Evolutionary conservation across 192 early-diverging fungal genomes (phyloP), one percentile per base, ranked within the genome.

Genomic region (Coemansia sp.): DNA sequence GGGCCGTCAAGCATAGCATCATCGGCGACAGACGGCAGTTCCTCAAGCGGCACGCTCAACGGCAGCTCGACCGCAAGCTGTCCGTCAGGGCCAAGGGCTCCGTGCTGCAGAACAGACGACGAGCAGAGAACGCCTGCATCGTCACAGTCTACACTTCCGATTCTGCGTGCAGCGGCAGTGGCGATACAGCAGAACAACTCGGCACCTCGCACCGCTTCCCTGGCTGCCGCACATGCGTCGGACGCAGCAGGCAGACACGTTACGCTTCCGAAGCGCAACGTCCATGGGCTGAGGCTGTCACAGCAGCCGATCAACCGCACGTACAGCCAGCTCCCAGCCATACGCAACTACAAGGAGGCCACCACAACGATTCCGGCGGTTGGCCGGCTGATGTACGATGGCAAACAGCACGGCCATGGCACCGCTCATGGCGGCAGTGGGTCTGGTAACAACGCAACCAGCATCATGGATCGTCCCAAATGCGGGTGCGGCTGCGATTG

Each of bases 401-500:
- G 20, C n/a, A 19, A 2, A 16, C 32, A 37, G 11, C 7, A 22
- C 42, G 14, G 13, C 42, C 38, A 56, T 14, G 5, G 20, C 64
- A 10, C 5, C 41, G n/a, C 32, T n/a, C 19, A 5, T 7, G 4
- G 4, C 2, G 9, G 25, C 14, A 16, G 13, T n/a, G 25, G 25
- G 1, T 25, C 25, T 2, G 54, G 64, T 40, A 50, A 42, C 5
- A 11, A 32, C 16, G 40, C 49, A 22, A 42, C 55, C 0, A 50
- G 63, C 8, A 56, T 55, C 2, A 51, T 40, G 13, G 68, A 74
- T 14, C 45, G 64, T 22, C 76, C 69, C 6, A 69, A 73, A 54
- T 84, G 83, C 63, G 62, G 59, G 11, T 84, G 83, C 45, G 83
- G 83, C 11, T 84, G 83, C 65, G 72, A 80, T 56, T 84, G 83